phyloP scores from a whole-genome alignment of 1,284 basidiomycete species.

The Pseudozyma tsukubaensis region DNA sequence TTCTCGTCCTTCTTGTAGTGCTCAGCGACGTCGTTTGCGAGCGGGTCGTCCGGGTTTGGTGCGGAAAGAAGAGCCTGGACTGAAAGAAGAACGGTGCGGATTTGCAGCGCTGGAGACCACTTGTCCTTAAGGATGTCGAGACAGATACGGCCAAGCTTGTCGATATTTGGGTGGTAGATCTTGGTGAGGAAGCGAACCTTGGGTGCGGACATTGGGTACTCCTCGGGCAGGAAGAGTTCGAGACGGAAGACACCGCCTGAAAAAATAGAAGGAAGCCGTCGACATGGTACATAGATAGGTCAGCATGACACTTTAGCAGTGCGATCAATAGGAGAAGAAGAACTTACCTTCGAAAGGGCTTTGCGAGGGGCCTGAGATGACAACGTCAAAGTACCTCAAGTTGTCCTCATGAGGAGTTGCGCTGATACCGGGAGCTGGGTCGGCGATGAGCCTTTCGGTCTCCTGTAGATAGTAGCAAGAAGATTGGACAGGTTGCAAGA shows the following conservation, averaged over 20 bases:
- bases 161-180: slow-evolving; percentile 99
- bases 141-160: slow-evolving; percentile 97
- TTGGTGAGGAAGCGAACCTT: slow-evolving; percentile 98
- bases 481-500: background rate
- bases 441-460: slow-evolving; percentile 93
- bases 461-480: slow-evolving; percentile 74
- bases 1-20: slow-evolving; percentile 98
- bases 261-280: background rate
- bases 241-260: slow-evolving; percentile 84
- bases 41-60: slow-evolving; percentile 98
- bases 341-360: slow-evolving; percentile 82
- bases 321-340: background rate
- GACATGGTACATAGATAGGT: background rate
- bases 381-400: slow-evolving; percentile 97
- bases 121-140: slow-evolving; percentile 99
- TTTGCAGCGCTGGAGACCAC: slow-evolving; percentile 98
- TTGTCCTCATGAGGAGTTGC: slow-evolving; percentile 97
- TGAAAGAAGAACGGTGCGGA: slow-evolving; percentile 95
- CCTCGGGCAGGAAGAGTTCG: slow-evolving; percentile 96
- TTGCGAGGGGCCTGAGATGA: slow-evolving; percentile 90
- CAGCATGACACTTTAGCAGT: background rate
- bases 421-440: slow-evolving; percentile 94
- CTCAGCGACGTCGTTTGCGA: slow-evolving; percentile 91
- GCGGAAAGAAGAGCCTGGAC: slow-evolving; percentile 94
- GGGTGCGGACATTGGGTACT: slow-evolving; percentile 98